phyloP scores from a whole-genome alignment of 331 rosid genomes.

The Cucumis variabilis region DNA sequence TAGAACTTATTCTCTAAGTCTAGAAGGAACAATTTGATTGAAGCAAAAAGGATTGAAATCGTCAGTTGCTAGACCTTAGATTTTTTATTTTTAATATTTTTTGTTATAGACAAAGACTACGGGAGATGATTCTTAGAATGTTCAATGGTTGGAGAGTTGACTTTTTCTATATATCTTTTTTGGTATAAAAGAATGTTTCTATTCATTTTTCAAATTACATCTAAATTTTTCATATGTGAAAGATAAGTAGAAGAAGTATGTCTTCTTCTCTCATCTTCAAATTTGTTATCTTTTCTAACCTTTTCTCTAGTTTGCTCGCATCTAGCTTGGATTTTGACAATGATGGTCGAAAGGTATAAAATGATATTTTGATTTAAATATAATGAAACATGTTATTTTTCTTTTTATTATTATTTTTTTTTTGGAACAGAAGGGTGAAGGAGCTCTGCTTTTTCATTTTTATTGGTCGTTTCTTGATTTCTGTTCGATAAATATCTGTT shows the following conservation, averaged over 20 bases:
- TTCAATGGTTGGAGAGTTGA: neutral
- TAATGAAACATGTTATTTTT: neutral
- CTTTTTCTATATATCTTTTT: neutral
- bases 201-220: neutral
- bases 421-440: neutral
- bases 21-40: neutral
- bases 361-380: neutral
- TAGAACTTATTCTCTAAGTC: neutral
- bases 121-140: neutral
- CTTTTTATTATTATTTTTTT: neutral
- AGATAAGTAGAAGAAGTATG: neutral
- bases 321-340: slow-evolving; percentile 19
- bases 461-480: no score
- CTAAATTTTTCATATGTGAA: neutral
- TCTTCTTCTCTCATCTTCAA: slow-evolving; percentile 22
- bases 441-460: neutral
- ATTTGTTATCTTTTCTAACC: neutral
- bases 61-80: slow-evolving; percentile 6
- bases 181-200: neutral
- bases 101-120: neutral
- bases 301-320: slow-evolving; percentile 9
- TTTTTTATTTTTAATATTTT: neutral
- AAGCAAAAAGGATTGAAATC: neutral
- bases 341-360: slow-evolving; percentile 34
- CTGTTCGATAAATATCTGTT: no score